Conservation (phyloP, 257 asterid species). For the Leptodermis oblonga region DNA sequence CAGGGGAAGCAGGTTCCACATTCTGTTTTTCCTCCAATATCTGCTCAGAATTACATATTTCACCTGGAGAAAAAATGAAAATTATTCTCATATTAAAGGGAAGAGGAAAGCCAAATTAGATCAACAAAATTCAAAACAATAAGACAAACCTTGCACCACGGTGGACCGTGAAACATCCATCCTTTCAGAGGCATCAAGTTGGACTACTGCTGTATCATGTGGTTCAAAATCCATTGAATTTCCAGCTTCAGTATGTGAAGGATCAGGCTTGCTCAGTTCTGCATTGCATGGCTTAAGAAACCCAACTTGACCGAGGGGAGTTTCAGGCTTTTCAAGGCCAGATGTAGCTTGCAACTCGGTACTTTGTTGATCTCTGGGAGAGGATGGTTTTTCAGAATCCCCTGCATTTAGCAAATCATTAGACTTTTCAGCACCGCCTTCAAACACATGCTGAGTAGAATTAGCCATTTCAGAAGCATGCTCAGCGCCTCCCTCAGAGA, state of each 20-base stretch:
- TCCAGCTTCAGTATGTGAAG: constrained; percentile 27
- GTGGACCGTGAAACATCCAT: constrained; percentile 27
- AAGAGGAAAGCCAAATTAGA: neutral
- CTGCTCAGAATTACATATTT: constrained; percentile 28
- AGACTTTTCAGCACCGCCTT: constrained; percentile 31
- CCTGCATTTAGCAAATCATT: constrained; percentile 18
- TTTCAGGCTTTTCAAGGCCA: constrained; percentile 30
- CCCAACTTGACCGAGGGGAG: constrained; percentile 23
- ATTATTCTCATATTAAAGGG: neutral
- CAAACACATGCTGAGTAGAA: constrained; percentile 29
- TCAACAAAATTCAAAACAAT: constrained; percentile 14
- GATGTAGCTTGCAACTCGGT: constrained; percentile 34
- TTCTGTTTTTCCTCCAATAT: constrained; percentile 28
- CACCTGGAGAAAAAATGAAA: constrained; percentile 34
- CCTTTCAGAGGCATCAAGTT: constrained; percentile 31
- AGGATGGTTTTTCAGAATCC: constrained; percentile 27
- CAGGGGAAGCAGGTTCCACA: constrained; percentile 32
- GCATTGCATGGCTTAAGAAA: constrained; percentile 59
- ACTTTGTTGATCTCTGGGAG: constrained; percentile 23
- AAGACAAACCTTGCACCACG: constrained; percentile 53
- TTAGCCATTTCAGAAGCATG: constrained; percentile 36
- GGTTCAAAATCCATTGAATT: constrained; percentile 31
- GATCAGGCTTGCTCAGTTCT: constrained; percentile 30
- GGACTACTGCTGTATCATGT: constrained; percentile 31
- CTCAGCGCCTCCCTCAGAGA: constrained; percentile 25